phyloP scores from a whole-genome alignment of 208 protist genomes.

The Leptomonas pyrrhocoris region DNA sequence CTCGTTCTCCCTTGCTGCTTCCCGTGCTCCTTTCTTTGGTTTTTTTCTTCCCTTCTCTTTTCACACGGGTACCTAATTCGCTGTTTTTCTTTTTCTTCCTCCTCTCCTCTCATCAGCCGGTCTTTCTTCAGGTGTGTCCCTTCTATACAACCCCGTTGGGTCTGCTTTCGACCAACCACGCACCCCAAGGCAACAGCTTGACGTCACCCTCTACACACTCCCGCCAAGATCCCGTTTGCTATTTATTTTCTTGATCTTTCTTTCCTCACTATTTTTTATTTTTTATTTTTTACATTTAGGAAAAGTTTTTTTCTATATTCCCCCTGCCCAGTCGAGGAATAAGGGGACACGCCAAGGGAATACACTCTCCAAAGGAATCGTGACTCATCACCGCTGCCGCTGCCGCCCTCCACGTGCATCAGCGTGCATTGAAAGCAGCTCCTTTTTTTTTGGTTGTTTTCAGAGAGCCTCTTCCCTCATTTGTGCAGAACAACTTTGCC shows the following conservation, averaged over 20 bases:
- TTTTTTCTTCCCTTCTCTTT: neutral
- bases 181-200: neutral
- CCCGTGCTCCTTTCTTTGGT: neutral
- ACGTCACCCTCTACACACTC: neutral
- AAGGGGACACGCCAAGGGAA: neutral
- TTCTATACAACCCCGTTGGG: neutral
- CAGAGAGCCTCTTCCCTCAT: conserved; percentile 5
- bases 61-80: neutral
- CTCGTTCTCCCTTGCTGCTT: neutral
- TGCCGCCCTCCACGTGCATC: neutral
- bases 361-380: neutral
- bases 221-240: neutral
- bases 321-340: no score
- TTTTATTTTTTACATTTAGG: neutral
- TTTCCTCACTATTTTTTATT: neutral
- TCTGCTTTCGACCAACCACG: neutral
- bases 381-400: neutral
- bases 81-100: neutral
- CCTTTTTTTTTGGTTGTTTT: conserved; percentile 26
- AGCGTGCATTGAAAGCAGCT: neutral
- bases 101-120: neutral
- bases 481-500: conserved; percentile 1
- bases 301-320: no score
- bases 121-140: neutral
- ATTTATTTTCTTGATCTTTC: neutral